Percentiles rank a stretch among this genome's conserved stretches.
Evolutionary conservation across 441 rosid species (phyloP).

Genomic region (Sinapis alba): DNA sequence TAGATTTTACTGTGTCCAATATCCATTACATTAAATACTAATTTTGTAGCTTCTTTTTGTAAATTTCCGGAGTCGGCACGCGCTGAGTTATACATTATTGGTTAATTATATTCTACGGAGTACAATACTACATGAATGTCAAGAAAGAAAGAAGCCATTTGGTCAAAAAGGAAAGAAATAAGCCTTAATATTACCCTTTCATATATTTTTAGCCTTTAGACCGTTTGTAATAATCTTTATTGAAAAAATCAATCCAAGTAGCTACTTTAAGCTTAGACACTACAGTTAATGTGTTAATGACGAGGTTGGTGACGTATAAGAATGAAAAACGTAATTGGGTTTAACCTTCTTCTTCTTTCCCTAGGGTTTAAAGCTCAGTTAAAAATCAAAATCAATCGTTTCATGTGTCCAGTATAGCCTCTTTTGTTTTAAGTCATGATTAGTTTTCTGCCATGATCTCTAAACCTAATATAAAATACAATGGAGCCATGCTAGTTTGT

Average conservation of each 20-base stretch:
- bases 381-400: too few species aligned
- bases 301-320: not conserved
- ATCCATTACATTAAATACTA: not conserved
- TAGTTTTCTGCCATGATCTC: too few species aligned
- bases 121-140: not conserved
- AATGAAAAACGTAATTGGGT: too few species aligned
- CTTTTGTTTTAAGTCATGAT: too few species aligned
- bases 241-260: not conserved
- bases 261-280: not conserved
- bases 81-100: conserved; percentile 23
- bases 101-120: not conserved
- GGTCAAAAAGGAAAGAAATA: too few species aligned
- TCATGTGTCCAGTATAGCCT: too few species aligned
- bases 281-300: not conserved
- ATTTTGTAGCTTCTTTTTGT: not conserved
- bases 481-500: too few species aligned
- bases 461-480: too few species aligned
- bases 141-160: not conserved
- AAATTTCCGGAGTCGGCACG: conserved; percentile 21
- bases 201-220: too few species aligned
- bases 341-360: too few species aligned
- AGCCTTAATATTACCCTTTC: not conserved
- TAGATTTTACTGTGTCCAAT: conserved; percentile 17
- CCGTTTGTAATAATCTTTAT: not conserved
- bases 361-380: too few species aligned